These are phyloP conservation scores for Nothopassalora personata DNA, from an alignment of 2,329 filamentous ascomycete species.

Conservation along the genomic window DNA sequence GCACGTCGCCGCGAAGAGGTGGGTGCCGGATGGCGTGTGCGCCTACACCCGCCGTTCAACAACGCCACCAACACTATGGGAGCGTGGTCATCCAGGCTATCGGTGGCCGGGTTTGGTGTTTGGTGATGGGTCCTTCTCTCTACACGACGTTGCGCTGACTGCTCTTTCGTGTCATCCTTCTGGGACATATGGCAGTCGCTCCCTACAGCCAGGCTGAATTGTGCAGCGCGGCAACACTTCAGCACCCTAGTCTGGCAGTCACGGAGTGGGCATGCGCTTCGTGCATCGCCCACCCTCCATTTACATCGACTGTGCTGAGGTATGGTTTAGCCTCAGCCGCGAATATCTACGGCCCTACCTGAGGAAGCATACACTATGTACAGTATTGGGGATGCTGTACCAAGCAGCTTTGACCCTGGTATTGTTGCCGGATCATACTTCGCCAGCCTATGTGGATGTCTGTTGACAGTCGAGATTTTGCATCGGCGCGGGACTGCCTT, in stretches of 20 bases:
- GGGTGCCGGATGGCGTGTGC: conserved; percentile 11
- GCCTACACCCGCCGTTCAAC: conserved; percentile 10
- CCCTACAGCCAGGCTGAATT: too few relatives aligned
- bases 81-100: conserved; percentile 12
- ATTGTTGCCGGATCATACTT: conserved; percentile 65
- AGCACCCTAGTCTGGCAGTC: too few relatives aligned
- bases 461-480: conserved; percentile 75
- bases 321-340: too few relatives aligned
- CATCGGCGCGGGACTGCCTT: conserved; percentile 49
- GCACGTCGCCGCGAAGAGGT: conserved; percentile 16
- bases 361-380: not conserved
- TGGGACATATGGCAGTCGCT: not conserved
- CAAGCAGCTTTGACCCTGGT: conserved; percentile 45
- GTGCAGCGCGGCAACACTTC: too few relatives aligned
- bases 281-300: too few relatives aligned
- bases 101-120: conserved; percentile 6
- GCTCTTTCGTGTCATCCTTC: conserved; percentile 6
- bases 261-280: too few relatives aligned
- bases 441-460: conserved; percentile 68
- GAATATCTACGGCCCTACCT: too few relatives aligned
- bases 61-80: conserved; percentile 14
- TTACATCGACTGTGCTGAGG: too few relatives aligned
- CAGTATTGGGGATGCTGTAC: conserved; percentile 21
- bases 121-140: conserved; percentile 1
- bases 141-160: conserved; percentile 11